Percentiles rank a stretch among this genome's conserved stretches.
Conservation (phyloP, 2,329 filamentous ascomycete genomes). For the Dactylonectria estremocensis region DNA sequence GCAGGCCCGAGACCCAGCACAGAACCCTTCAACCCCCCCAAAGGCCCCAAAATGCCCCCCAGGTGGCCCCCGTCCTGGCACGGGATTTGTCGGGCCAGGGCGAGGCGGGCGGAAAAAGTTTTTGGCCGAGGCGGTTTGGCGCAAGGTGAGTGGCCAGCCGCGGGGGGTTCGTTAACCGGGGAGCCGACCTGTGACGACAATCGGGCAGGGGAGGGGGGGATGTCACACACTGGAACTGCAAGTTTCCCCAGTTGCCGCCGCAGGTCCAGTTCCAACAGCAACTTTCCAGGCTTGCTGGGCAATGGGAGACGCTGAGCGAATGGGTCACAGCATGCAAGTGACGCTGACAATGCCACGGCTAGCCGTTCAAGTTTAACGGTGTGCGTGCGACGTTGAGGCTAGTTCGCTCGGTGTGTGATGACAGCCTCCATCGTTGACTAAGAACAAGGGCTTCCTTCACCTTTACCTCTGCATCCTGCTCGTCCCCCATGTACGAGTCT, state of each 20-base stretch:
- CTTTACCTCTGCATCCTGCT: neutral
- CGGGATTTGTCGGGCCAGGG: slow-evolving; percentile 48
- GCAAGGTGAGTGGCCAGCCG: slow-evolving; percentile 14
- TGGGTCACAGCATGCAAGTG: neutral
- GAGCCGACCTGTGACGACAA: slow-evolving; percentile 37
- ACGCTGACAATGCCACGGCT: slow-evolving; percentile 18
- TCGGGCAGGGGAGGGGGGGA: slow-evolving; percentile 20
- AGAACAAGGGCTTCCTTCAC: neutral
- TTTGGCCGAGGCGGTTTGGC: slow-evolving; percentile 38
- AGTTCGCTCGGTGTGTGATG: slow-evolving; percentile 22
- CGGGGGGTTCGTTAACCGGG: slow-evolving; percentile 22
- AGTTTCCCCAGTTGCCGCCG: neutral
- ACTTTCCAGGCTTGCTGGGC: neutral
- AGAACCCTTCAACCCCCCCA: slow-evolving; percentile 14
- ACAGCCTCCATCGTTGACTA: slow-evolving; percentile 1
- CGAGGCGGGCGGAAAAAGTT: slow-evolving; percentile 39
- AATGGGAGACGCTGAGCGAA: neutral
- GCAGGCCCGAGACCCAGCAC: slow-evolving; percentile 8
- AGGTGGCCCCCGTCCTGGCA: slow-evolving; percentile 34
- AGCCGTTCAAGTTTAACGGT: slow-evolving; percentile 26
- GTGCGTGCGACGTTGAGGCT: slow-evolving; percentile 16
- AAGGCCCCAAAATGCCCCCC: slow-evolving; percentile 32
- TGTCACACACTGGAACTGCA: slow-evolving; percentile 15
- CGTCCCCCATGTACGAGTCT: neutral
- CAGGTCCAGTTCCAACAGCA: neutral